phyloP scores from a whole-genome alignment of 2,329 filamentous ascomycete genomes.

The Phyllosticta capitalensis region DNA sequence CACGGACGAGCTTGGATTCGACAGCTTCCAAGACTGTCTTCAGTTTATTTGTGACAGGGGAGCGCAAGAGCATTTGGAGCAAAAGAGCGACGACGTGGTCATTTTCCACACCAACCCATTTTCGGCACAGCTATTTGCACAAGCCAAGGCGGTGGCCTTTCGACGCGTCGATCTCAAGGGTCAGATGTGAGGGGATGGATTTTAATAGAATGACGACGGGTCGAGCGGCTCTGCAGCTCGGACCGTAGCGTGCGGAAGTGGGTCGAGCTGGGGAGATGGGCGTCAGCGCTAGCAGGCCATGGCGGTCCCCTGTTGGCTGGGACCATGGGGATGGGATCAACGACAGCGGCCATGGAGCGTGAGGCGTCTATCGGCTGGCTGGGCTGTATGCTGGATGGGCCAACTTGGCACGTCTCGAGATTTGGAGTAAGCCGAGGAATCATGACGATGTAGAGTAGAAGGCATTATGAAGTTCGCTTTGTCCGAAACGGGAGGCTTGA shows the following conservation, averaged over 20 bases:
- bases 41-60: constrained; percentile 81
- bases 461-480: not conserved
- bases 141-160: constrained; percentile 64
- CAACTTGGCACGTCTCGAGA: not conserved
- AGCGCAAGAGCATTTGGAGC: constrained; percentile 66
- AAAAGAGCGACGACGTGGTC: constrained; percentile 50
- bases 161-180: constrained; percentile 92
- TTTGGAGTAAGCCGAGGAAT: not conserved
- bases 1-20: constrained; percentile 92
- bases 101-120: constrained; percentile 36
- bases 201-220: not conserved
- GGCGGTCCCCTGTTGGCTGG: not conserved
- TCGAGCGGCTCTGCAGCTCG: not conserved
- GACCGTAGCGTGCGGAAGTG: not conserved
- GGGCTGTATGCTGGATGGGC: not conserved
- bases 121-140: constrained; percentile 54
- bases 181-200: constrained; percentile 61
- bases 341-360: not conserved
- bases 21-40: constrained; percentile 80
- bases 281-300: not conserved
- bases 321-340: not conserved
- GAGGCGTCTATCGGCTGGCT: not conserved
- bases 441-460: not conserved
- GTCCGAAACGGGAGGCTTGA: not conserved
- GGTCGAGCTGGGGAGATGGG: not conserved